Evolutionary conservation across 768 basidiomycete genomes (phyloP).

Genomic region (Kwoniella heveanensis): DNA sequence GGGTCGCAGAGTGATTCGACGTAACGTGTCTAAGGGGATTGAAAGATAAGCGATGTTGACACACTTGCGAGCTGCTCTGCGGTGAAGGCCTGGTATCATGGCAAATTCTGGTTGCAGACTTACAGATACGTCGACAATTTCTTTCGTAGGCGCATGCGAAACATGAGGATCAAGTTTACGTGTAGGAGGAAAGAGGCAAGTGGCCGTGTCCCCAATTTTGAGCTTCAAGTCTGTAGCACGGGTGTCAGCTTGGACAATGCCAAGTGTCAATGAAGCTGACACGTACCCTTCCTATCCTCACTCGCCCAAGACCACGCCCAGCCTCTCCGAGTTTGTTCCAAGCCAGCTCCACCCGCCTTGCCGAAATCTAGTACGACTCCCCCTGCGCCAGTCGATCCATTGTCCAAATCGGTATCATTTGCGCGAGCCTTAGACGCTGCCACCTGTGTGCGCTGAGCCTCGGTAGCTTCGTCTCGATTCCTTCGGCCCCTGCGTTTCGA

Average conservation of each 20-base stretch:
- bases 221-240: slow-evolving; percentile 8
- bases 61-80: no score
- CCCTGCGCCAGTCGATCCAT: background rate
- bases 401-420: no score
- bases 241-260: background rate
- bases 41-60: no score
- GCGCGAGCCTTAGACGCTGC: background rate
- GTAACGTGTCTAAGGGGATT: slow-evolving; percentile 21
- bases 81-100: no score
- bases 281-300: slow-evolving; percentile 16
- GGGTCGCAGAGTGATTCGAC: slow-evolving; percentile 19
- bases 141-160: background rate
- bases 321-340: slow-evolving; percentile 17
- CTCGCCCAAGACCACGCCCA: slow-evolving; percentile 37
- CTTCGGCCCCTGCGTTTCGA: slow-evolving; percentile 4
- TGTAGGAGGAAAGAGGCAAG: slow-evolving; percentile 25
- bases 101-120: background rate
- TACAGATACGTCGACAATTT: slow-evolving; percentile 15
- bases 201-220: slow-evolving; percentile 4
- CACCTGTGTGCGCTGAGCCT: background rate
- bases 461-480: background rate
- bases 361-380: slow-evolving; percentile 38
- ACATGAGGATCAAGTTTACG: background rate
- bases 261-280: background rate
- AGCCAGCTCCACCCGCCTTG: slow-evolving; percentile 25